phyloP scores from a whole-genome alignment of 495 filamentous ascomycete genomes.

The Penicillium paradoxum region DNA sequence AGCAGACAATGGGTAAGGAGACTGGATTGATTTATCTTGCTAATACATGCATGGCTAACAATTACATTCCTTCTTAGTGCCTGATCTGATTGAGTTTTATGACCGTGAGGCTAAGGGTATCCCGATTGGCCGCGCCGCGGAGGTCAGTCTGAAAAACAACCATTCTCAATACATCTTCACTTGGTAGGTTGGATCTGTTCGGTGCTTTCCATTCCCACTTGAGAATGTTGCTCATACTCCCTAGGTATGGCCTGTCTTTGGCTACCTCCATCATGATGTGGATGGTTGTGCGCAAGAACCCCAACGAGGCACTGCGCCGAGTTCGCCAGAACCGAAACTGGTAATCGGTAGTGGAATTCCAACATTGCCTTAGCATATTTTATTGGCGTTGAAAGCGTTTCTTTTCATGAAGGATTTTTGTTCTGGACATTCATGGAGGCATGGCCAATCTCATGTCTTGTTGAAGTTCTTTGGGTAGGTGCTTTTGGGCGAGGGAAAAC shows the following conservation, averaged over 20 bases:
- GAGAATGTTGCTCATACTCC: slow-evolving; percentile 17
- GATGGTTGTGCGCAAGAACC: slow-evolving; percentile 83
- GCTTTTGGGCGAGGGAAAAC: slow-evolving; percentile 76
- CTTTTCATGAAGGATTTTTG: slow-evolving; percentile 6
- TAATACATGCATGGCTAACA: slow-evolving; percentile 10
- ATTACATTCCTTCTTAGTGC: slow-evolving; percentile 47
- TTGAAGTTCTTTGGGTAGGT: slow-evolving; percentile 76
- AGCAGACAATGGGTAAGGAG: slow-evolving; percentile 83
- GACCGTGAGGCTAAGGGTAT: slow-evolving; percentile 74
- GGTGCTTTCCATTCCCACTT: neutral
- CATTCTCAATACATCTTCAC: slow-evolving; percentile 98
- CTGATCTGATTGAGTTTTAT: slow-evolving; percentile 67
- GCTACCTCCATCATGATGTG: slow-evolving; percentile 93
- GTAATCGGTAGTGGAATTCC: slow-evolving; percentile 39
- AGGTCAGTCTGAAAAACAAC: slow-evolving; percentile 93
- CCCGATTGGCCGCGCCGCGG: slow-evolving; percentile 83
- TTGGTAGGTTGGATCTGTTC: slow-evolving; percentile 57
- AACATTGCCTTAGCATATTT: slow-evolving; percentile 8
- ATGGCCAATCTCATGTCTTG: slow-evolving; percentile 74
- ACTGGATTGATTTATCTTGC: neutral
- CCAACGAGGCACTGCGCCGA: slow-evolving; percentile 64
- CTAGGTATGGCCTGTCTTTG: slow-evolving; percentile 80
- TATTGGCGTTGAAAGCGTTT: slow-evolving; percentile 25
- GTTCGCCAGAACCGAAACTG: slow-evolving; percentile 79
- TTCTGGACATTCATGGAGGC: slow-evolving; percentile 36